Evolutionary conservation across 192 early-diverging fungal species (phyloP).

Genomic region (Umbelopsis vinacea): DNA sequence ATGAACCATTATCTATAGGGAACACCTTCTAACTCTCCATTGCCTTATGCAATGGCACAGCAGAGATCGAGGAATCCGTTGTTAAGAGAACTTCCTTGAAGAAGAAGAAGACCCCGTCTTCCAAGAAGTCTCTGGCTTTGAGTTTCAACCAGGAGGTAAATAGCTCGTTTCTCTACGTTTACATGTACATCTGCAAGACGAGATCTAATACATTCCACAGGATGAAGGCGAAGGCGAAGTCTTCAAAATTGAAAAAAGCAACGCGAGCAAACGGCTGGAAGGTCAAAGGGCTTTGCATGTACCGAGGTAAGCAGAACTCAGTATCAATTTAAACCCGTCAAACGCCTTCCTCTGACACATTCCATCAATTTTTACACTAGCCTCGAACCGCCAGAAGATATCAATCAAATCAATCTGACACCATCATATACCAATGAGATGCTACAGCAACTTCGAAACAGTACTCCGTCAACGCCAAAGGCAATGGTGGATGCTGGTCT

Average conservation of each 20-base stretch:
- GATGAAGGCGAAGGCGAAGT: slow-evolving; percentile 42
- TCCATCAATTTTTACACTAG: neutral
- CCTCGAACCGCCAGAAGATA: slow-evolving; percentile 9
- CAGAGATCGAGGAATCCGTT: slow-evolving; percentile 8
- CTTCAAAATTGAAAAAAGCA: slow-evolving; percentile 53
- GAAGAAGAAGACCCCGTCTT: slow-evolving; percentile 31
- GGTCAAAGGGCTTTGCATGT: slow-evolving; percentile 25
- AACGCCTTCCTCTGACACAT: too few relatives aligned
- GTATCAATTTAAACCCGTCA: neutral
- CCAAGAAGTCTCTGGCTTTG: slow-evolving; percentile 20
- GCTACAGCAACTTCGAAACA: slow-evolving; percentile 39
- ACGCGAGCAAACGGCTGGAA: slow-evolving; percentile 41
- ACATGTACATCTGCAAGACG: neutral
- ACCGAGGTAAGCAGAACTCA: slow-evolving; percentile 24
- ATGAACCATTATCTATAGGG: too few relatives aligned
- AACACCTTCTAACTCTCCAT: too few relatives aligned
- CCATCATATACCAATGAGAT: slow-evolving; percentile 43
- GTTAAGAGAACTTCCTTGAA: slow-evolving; percentile 30
- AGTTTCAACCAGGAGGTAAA: slow-evolving; percentile 32
- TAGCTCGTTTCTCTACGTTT: neutral
- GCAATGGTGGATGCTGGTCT: slow-evolving; percentile 8
- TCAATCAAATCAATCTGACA: slow-evolving; percentile 17
- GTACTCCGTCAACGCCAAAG: slow-evolving; percentile 36
- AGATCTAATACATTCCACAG: neutral
- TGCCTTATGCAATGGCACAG: neutral